phyloP scores from a whole-genome alignment of 495 filamentous ascomycete species.

The Aspergillus asperescens region DNA sequence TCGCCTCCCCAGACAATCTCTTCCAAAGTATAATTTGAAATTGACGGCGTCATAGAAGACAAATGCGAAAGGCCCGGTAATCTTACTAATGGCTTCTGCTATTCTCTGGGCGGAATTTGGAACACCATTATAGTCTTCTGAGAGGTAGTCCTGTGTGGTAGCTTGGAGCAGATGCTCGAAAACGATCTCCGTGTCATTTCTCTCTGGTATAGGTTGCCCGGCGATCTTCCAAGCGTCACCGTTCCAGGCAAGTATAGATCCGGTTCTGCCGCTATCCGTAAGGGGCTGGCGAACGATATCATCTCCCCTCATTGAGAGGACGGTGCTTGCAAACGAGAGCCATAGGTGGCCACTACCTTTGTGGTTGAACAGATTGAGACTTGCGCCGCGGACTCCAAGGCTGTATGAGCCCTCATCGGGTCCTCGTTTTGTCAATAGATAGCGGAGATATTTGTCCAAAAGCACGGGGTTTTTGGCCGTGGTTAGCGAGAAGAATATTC shows the following conservation, averaged over 20 bases:
- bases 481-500: conserved; percentile 57
- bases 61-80: conserved; percentile 88
- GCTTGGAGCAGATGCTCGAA: conserved; percentile 57
- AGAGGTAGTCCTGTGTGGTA: conserved; percentile 16
- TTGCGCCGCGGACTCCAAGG: conserved; percentile 8
- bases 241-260: conserved; percentile 90
- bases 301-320: conserved; percentile 77
- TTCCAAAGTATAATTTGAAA: conserved; percentile 64
- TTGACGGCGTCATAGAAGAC: conserved; percentile 69
- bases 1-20: conserved; percentile 81
- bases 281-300: conserved; percentile 70
- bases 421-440: conserved; percentile 47
- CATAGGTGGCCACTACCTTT: conserved; percentile 14
- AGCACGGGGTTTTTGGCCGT: conserved; percentile 19
- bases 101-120: conserved; percentile 32
- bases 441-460: conserved; percentile 38
- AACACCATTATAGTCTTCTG: conserved; percentile 4
- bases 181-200: conserved; percentile 77
- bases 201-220: conserved; percentile 50
- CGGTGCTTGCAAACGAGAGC: conserved; percentile 71
- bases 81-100: conserved; percentile 50
- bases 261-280: conserved; percentile 44
- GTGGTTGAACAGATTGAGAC: conserved; percentile 3
- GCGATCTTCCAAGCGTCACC: conserved; percentile 91
- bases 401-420: conserved; percentile 47